Evolutionary conservation across 208 protist species (phyloP).

Genomic region (Tritrichomonas foetus): DNA sequence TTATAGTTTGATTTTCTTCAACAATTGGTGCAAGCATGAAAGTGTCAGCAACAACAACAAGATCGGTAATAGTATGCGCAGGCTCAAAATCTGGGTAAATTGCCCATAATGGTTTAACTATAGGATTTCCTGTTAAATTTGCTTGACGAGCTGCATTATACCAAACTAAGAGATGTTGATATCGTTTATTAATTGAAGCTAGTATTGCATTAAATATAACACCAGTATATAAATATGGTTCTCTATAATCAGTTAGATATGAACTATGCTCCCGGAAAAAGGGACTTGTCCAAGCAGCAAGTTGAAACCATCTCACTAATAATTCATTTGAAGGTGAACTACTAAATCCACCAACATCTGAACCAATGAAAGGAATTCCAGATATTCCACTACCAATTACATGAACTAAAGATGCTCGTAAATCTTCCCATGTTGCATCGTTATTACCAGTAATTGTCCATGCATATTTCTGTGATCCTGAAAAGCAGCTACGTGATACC

Average conservation of each 20-base stretch:
- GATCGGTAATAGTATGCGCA: constrained; percentile 66
- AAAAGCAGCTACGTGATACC: constrained; percentile 90
- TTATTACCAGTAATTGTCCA: constrained; percentile 97
- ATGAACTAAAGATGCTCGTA: constrained; percentile 81
- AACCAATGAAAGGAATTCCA: constrained; percentile 84
- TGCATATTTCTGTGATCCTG: constrained; percentile 89
- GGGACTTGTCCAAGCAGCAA: constrained; percentile 77
- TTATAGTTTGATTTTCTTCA: constrained; percentile 43
- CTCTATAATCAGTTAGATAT: constrained; percentile 84
- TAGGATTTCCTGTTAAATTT: constrained; percentile 67
- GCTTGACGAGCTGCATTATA: constrained; percentile 88
- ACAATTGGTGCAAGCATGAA: constrained; percentile 66
- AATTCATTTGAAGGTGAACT: constrained; percentile 80
- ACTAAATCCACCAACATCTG: constrained; percentile 96
- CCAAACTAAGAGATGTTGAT: constrained; percentile 83
- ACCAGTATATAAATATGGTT: constrained; percentile 90
- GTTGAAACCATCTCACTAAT: constrained; percentile 92
- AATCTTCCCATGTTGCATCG: constrained; percentile 81
- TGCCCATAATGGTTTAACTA: constrained; percentile 78
- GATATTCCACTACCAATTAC: constrained; percentile 81
- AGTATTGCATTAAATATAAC: constrained; percentile 49
- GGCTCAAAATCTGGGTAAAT: constrained; percentile 73
- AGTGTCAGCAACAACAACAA: constrained; percentile 72
- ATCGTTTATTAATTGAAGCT: constrained; percentile 59
- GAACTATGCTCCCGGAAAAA: constrained; percentile 94